Evolutionary conservation across 2,329 filamentous ascomycete species (phyloP).

Genomic region (Cladosporium colombiae): DNA sequence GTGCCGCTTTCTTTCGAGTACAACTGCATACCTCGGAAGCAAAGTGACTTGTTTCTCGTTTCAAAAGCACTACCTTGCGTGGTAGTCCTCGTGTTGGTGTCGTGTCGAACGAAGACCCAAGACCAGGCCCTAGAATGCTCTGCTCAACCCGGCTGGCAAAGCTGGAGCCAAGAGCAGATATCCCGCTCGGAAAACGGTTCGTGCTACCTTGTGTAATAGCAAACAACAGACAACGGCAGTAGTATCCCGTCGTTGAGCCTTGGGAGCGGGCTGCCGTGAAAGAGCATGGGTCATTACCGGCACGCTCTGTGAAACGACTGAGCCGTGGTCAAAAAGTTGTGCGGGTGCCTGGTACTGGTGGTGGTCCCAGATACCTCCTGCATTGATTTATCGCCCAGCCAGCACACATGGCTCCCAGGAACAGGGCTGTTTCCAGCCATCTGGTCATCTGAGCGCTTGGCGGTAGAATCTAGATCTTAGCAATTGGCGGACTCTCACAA

Average conservation of each 20-base stretch:
- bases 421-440: neutral
- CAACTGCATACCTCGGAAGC: neutral
- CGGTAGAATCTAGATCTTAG: constrained; percentile 1
- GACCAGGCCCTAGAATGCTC: neutral
- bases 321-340: neutral
- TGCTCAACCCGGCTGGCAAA: neutral
- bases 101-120: neutral
- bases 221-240: neutral
- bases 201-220: neutral
- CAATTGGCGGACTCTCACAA: neutral
- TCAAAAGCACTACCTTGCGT: neutral
- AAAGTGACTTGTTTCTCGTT: neutral
- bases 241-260: neutral
- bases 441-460: neutral
- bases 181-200: neutral
- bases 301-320: neutral
- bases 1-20: neutral
- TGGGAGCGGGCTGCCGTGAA: neutral
- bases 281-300: neutral
- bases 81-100: neutral
- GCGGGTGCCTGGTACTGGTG: neutral
- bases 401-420: neutral
- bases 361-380: neutral
- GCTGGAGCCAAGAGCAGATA: neutral
- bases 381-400: neutral